These are phyloP conservation scores for Clarkia xantiana DNA, from an alignment of 345 rosid genomes.

Conservation along the genomic window DNA sequence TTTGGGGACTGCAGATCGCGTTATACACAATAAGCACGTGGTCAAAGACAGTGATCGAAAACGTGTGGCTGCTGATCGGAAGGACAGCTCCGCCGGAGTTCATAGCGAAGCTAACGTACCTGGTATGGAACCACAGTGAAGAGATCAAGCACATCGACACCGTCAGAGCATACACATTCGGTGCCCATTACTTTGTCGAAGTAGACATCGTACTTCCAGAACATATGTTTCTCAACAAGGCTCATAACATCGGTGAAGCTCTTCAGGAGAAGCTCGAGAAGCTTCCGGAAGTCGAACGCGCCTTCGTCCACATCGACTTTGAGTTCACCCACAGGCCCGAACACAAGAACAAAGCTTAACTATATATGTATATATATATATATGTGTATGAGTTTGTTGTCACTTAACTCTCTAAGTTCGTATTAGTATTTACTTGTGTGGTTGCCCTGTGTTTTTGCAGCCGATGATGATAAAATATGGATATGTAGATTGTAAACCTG, in stretches of 20 bases:
- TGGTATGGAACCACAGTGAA: slow-evolving; percentile 75
- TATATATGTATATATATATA: too few species aligned
- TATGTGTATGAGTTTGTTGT: too few species aligned
- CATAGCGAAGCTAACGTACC: slow-evolving; percentile 55
- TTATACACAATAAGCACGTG: slow-evolving; percentile 58
- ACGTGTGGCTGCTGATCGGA: too few species aligned
- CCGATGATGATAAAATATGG: too few species aligned
- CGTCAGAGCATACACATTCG: slow-evolving; percentile 71
- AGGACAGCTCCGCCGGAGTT: slow-evolving; percentile 19
- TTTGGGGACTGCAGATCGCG: slow-evolving; percentile 59
- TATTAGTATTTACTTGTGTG: too few species aligned
- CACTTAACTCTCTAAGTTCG: too few species aligned
- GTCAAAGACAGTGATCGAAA: slow-evolving; percentile 45
- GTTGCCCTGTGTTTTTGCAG: too few species aligned
- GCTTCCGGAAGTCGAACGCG: too few species aligned
- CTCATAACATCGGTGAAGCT: slow-evolving; percentile 76
- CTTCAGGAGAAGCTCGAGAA: slow-evolving; percentile 34
- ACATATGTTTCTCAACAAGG: slow-evolving; percentile 49
- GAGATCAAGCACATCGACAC: slow-evolving; percentile 64
- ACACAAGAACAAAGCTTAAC: too few species aligned
- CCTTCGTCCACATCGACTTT: too few species aligned
- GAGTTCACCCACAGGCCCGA: slow-evolving; percentile 8
- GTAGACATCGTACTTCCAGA: slow-evolving; percentile 65
- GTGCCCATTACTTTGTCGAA: slow-evolving; percentile 73
- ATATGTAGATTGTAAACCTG: too few species aligned